These are phyloP conservation scores for Piper betle DNA, from an alignment of 164 flowering plant genomes.

Conservation along the genomic window DNA sequence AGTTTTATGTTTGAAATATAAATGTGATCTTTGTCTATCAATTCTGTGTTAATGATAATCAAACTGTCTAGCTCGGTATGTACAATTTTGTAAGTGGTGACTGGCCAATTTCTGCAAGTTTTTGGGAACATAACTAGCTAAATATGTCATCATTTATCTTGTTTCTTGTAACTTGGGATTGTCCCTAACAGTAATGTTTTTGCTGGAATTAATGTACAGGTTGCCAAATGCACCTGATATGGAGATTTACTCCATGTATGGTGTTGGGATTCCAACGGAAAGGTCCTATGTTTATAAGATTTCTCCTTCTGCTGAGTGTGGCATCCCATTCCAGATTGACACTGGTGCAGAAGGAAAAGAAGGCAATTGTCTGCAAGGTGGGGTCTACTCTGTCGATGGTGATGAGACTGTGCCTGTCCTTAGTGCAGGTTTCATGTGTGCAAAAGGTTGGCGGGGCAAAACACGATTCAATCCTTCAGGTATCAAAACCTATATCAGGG, in stretches of 20 bases:
- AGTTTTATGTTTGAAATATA: too few species aligned
- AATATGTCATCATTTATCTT: background rate
- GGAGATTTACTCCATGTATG: conserved; percentile 91
- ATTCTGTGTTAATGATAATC: too few species aligned
- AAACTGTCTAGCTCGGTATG: too few species aligned
- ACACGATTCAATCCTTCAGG: conserved; percentile 95
- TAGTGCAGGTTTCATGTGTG: conserved; percentile 95
- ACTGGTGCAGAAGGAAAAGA: conserved; percentile 44
- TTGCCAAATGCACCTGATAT: conserved; percentile 90
- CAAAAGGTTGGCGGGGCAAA: conserved; percentile 93
- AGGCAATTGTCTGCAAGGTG: conserved; percentile 51
- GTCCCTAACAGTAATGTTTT: conserved; percentile 1
- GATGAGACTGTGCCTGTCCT: conserved; percentile 95
- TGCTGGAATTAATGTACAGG: conserved; percentile 29
- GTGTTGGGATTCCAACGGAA: conserved; percentile 91
- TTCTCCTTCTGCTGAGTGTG: conserved; percentile 56
- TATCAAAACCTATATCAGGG: conserved; percentile 53
- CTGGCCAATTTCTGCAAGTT: too few species aligned
- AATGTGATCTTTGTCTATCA: too few species aligned
- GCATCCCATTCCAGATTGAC: conserved; percentile 83
- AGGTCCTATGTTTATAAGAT: conserved; percentile 75
- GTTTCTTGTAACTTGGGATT: background rate
- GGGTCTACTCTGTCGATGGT: conserved; percentile 68
- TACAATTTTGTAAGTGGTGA: too few species aligned
- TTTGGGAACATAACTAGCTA: too few species aligned